Evolutionary conservation across 441 rosid genomes (phyloP).

Genomic region (Eugenia klotzschiana): DNA sequence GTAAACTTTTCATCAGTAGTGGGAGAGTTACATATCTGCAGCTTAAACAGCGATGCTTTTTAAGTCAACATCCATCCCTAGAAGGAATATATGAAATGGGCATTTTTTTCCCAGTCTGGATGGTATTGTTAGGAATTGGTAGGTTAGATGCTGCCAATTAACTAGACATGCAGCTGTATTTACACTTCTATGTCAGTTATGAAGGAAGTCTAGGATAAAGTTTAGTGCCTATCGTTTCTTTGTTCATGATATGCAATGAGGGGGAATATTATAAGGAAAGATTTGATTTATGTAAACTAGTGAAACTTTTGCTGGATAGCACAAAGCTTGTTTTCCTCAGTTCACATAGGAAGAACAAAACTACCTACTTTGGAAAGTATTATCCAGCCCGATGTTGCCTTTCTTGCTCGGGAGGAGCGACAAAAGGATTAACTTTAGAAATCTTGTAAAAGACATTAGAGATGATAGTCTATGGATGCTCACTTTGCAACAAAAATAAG

Average conservation of each 20-base stretch:
- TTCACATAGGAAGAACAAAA: not conserved
- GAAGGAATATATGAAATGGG: not conserved
- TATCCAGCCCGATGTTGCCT: not conserved
- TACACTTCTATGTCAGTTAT: not conserved
- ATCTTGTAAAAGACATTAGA: not conserved
- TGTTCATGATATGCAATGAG: not conserved
- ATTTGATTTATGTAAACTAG: not conserved
- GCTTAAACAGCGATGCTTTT: not conserved
- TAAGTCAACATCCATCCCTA: not conserved
- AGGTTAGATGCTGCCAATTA: not conserved
- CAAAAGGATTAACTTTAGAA: not conserved
- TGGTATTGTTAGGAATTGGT: not conserved
- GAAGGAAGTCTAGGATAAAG: not conserved
- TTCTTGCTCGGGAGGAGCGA: not conserved
- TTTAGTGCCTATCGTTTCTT: not conserved
- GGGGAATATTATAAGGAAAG: not conserved
- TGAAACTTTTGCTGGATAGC: not conserved
- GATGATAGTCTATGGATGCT: not conserved
- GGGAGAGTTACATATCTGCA: not conserved
- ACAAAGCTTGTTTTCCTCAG: not conserved
- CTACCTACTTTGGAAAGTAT: not conserved
- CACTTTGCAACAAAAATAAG: not conserved
- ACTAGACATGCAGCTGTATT: not conserved
- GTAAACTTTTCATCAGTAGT: not conserved
- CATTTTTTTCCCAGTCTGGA: not conserved